Evolutionary conservation across 1,284 basidiomycete species (phyloP).

Genomic region (Ustilago cynodontis): DNA sequence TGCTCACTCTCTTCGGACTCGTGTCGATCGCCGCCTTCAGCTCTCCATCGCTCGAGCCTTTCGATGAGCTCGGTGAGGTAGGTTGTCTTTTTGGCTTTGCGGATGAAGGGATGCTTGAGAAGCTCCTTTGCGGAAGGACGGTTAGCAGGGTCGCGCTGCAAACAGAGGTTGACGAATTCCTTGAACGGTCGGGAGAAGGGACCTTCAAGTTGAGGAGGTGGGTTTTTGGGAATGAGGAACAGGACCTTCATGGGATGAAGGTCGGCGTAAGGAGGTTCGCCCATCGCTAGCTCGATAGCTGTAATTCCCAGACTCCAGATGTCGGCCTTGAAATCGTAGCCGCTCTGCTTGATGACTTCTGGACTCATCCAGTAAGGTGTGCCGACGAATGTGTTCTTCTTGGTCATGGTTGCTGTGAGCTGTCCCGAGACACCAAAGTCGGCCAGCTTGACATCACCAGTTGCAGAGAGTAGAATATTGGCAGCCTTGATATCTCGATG

Average conservation of each 20-base stretch:
- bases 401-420: slow-evolving; percentile 89
- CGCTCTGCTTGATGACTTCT: slow-evolving; percentile 99
- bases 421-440: slow-evolving; percentile 99
- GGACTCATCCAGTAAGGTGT: slow-evolving; percentile 86
- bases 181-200: slow-evolving; percentile 91
- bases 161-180: slow-evolving; percentile 91
- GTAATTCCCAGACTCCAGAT: slow-evolving; percentile 82
- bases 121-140: slow-evolving; percentile 93
- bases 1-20: slow-evolving; percentile 57
- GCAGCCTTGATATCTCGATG: slow-evolving; percentile 99
- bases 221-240: slow-evolving; percentile 97
- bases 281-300: slow-evolving; percentile 95
- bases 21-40: slow-evolving; percentile 74
- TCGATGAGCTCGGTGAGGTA: slow-evolving; percentile 96
- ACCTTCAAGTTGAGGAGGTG: slow-evolving; percentile 87
- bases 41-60: slow-evolving; percentile 88
- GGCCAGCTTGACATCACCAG: slow-evolving; percentile 97
- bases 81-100: slow-evolving; percentile 90
- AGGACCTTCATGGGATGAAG: slow-evolving; percentile 99
- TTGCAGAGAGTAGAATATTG: slow-evolving; percentile 91
- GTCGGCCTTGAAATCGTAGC: slow-evolving; percentile 98
- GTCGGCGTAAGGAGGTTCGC: slow-evolving; percentile 96
- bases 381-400: slow-evolving; percentile 95
- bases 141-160: slow-evolving; percentile 93
- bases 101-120: slow-evolving; percentile 94